Evolutionary conservation across 2,329 filamentous ascomycete species (phyloP), one percentile per base, ranked within the genome.

Genomic region (Verticillium nubilum): DNA sequence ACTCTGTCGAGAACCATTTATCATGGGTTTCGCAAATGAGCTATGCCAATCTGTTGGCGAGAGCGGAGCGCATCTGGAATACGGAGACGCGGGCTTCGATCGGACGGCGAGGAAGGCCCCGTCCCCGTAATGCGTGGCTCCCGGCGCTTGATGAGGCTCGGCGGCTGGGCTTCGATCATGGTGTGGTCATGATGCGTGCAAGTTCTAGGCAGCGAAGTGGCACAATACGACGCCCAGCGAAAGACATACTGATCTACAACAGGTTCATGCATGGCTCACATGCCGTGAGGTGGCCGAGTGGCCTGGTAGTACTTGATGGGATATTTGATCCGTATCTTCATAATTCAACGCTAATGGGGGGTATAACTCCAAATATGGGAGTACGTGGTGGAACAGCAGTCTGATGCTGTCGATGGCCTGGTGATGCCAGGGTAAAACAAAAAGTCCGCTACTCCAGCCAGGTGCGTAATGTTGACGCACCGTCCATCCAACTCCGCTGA

Each of bases 331-430:
- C 42, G 19, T 50, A 9, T 23, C 42, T 25, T 50, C 19, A 19
- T 50, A 55, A 23, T 54, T 27, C 37, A 54, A 57, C 33, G 56
- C 23, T 56, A 52, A 37, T 59, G 33, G 50, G 59, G 56, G 59
- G 59, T 60, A 60, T 58, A 54, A 60, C 59, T 60, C 59, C 55
- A 58, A 58, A 53, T 17, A 28, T 26, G 37, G 59, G 59, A 60
- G 55, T 37, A 58, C 55, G 25, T 50, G n/a, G 19, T 50, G 19
- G 19, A 19, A 42, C 52, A 42, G 26, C 52, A 47, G 26, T 47
- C 57, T 25, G 42, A 50, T 23, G 42, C 42, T 50, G n/a, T n/a
- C 52, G n/a, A 12, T 47, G 47, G 53, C 54, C 33, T 19, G 7
- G 47, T n/a, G 28, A n/a, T 25, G 33, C 28, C 5, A 50, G 7